These are phyloP conservation scores for Trichoderma hamatum DNA, from an alignment of 2,329 filamentous ascomycete genomes.

Conservation along the genomic window DNA sequence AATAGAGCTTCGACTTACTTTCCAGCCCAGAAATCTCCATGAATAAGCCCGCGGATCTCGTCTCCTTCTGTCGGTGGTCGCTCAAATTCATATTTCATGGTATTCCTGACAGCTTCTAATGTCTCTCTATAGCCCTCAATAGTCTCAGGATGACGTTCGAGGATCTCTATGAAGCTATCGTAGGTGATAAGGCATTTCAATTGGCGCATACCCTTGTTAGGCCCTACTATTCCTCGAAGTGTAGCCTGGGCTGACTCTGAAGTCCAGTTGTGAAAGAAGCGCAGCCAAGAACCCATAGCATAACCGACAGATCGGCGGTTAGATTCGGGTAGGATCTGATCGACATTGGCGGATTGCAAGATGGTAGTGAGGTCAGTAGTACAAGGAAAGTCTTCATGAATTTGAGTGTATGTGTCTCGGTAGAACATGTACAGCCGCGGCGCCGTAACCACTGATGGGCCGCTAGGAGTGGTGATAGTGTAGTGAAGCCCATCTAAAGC, in stretches of 20 bases:
- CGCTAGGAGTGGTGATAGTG: neutral
- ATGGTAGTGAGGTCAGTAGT: neutral
- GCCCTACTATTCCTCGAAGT: neutral
- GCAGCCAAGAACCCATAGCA: constrained; percentile 1
- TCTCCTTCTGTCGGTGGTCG: neutral
- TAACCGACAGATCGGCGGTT: neutral
- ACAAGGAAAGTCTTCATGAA: neutral
- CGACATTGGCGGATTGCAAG: neutral
- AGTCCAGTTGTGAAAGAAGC: constrained; percentile 10
- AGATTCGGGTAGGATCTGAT: neutral
- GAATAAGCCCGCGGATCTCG: neutral
- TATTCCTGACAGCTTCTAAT: neutral
- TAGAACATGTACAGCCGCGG: constrained; percentile 2
- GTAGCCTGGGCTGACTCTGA: neutral
- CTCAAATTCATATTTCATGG: constrained; percentile 1
- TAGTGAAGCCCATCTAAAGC: neutral
- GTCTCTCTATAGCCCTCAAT: neutral
- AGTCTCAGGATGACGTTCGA: neutral
- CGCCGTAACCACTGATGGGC: neutral
- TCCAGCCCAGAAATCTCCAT: constrained; percentile 9
- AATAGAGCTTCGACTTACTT: neutral
- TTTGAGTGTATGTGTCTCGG: neutral
- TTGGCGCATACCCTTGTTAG: constrained; percentile 3
- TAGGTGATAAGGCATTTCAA: constrained; percentile 10
- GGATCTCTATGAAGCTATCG: constrained; percentile 2